Conservation (phyloP, 345 rosid genomes). For the Erysimum cheiranthoides region DNA sequence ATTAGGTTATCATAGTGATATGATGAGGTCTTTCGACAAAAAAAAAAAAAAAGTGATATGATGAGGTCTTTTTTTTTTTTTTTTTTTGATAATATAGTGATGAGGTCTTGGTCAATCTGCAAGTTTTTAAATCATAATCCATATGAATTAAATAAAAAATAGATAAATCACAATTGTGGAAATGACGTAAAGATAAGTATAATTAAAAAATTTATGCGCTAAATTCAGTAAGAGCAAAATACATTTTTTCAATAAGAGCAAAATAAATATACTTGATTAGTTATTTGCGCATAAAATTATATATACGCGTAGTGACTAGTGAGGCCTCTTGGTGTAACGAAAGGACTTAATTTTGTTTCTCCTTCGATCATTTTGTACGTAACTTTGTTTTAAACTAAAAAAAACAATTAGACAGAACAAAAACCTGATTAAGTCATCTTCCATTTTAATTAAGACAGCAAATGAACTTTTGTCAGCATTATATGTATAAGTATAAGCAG, state of each 20-base stretch:
- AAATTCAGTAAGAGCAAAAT: neutral
- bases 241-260: neutral
- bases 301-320: conserved; percentile 11
- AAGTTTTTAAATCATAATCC: neutral
- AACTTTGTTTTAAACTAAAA: conserved; percentile 25
- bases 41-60: no score
- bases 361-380: conserved; percentile 26
- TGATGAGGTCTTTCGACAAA: neutral
- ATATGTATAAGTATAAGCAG: conserved; percentile 44
- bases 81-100: neutral
- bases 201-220: neutral
- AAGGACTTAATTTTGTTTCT: conserved; percentile 38
- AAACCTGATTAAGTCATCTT: conserved; percentile 47
- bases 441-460: conserved; percentile 30
- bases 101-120: neutral
- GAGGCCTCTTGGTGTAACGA: conserved; percentile 45
- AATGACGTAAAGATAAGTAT: neutral
- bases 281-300: neutral
- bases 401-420: conserved; percentile 43
- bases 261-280: neutral
- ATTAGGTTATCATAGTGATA: neutral
- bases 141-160: neutral
- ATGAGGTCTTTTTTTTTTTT: neutral
- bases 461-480: conserved; percentile 40
- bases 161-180: neutral